Conservation (phyloP, 805 yeast genomes). For the Yarrowia alimentaria region DNA sequence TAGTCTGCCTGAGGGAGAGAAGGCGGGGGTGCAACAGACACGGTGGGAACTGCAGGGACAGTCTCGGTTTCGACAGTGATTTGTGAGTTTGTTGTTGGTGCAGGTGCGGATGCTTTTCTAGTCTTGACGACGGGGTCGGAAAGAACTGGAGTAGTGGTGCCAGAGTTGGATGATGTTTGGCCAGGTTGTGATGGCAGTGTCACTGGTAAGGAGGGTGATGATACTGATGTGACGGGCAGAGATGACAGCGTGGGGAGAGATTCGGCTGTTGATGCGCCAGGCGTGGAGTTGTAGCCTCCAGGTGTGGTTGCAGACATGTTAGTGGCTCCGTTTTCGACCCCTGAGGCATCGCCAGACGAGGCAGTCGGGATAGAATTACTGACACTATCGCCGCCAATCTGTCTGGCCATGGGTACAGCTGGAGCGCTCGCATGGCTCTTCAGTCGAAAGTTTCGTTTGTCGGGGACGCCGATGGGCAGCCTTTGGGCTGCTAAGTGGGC, state of each 20-base stretch:
- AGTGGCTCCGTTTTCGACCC: neutral
- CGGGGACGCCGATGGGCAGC: constrained; percentile 16
- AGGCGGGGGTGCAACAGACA: constrained; percentile 37
- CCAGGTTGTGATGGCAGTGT: neutral
- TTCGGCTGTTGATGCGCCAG: constrained; percentile 6
- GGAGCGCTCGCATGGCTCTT: constrained; percentile 22
- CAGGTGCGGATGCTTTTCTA: constrained; percentile 23
- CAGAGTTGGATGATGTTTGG: constrained; percentile 9
- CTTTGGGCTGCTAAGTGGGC: constrained; percentile 13
- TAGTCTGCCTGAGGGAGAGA: constrained; percentile 16
- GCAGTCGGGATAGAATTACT: too few relatives aligned
- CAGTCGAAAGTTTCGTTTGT: constrained; percentile 21
- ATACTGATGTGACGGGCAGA: neutral
- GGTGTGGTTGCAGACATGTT: constrained; percentile 3
- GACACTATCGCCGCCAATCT: neutral
- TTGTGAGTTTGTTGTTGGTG: constrained; percentile 26
- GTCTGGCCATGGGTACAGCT: constrained; percentile 10
- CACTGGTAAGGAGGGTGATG: constrained; percentile 1
- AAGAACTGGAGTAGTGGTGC: constrained; percentile 2
- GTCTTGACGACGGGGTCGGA: constrained; percentile 17
- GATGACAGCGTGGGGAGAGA: constrained; percentile 7
- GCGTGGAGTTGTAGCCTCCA: constrained; percentile 13
- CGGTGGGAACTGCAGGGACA: constrained; percentile 49
- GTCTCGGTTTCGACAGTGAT: constrained; percentile 65
- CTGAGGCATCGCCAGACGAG: too few relatives aligned